Evolutionary conservation across 1,139 yeast genomes (phyloP).

Genomic region (Pneumocystis canis): DNA sequence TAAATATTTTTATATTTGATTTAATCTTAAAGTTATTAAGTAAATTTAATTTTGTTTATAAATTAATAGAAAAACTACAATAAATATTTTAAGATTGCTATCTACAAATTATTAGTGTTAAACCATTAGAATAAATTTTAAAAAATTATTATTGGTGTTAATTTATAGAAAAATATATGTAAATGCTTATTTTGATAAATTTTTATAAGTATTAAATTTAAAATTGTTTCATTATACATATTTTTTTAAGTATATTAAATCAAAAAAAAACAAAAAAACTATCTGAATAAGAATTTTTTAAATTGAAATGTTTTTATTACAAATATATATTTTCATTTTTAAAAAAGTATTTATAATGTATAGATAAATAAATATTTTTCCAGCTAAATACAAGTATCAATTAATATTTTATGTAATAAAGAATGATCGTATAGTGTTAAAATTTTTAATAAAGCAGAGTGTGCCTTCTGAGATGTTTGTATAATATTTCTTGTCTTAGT

Average conservation of each 20-base stretch:
- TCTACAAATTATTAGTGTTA: too few relatives aligned
- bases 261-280: too few relatives aligned
- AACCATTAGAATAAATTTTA: background rate
- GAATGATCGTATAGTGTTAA: background rate
- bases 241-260: too few relatives aligned
- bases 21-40: too few relatives aligned
- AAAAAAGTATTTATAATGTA: background rate
- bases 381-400: background rate
- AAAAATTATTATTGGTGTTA: background rate
- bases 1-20: too few relatives aligned
- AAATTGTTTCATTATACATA: too few relatives aligned
- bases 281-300: too few relatives aligned
- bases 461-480: background rate
- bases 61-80: too few relatives aligned
- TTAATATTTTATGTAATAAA: background rate
- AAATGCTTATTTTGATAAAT: background rate
- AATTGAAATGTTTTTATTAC: background rate
- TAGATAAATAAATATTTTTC: background rate
- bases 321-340: background rate
- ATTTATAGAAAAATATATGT: background rate
- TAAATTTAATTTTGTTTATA: too few relatives aligned
- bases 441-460: background rate
- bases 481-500: background rate
- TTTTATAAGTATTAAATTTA: background rate
- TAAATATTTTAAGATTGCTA: too few relatives aligned